These are phyloP conservation scores for Calamus simplicifolius DNA, from an alignment of 176 grass and related monocot genomes.

Conservation along the genomic window DNA sequence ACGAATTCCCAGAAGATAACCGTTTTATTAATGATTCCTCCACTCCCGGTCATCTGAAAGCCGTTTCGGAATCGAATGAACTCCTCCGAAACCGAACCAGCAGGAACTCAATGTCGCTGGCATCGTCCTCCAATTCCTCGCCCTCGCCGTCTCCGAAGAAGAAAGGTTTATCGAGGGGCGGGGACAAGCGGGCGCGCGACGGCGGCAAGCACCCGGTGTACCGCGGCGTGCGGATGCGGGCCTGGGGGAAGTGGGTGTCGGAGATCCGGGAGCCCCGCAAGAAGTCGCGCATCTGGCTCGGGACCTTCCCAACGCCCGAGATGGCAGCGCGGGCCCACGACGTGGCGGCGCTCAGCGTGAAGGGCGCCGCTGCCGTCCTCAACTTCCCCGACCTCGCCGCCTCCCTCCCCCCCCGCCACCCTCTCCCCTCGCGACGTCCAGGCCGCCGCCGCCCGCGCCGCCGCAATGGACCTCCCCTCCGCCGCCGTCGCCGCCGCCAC, in stretches of 20 bases:
- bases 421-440: constrained; percentile 55
- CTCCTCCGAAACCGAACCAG: too few species aligned
- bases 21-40: too few species aligned
- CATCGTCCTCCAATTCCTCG: too few species aligned
- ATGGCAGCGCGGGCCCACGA: constrained; percentile 88
- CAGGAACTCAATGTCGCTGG: too few species aligned
- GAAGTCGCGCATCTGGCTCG: constrained; percentile 93
- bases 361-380: constrained; percentile 48
- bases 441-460: constrained; percentile 30
- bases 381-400: constrained; percentile 62
- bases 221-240: constrained; percentile 17
- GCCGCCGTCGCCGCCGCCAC: constrained; percentile 30
- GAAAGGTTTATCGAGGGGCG: background rate
- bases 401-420: constrained; percentile 44
- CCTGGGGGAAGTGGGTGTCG: constrained; percentile 16
- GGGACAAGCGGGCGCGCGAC: background rate
- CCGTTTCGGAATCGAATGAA: too few species aligned
- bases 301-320: constrained; percentile 71
- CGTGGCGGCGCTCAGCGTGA: constrained; percentile 58
- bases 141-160: background rate
- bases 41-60: too few species aligned
- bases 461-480: constrained; percentile 26
- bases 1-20: too few species aligned
- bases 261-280: constrained; percentile 63
- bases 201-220: constrained; percentile 7